Percentiles rank a stretch among this genome's conserved stretches.
phyloP scores from a whole-genome alignment of 257 asterid species.

The Solanum chaucha region DNA sequence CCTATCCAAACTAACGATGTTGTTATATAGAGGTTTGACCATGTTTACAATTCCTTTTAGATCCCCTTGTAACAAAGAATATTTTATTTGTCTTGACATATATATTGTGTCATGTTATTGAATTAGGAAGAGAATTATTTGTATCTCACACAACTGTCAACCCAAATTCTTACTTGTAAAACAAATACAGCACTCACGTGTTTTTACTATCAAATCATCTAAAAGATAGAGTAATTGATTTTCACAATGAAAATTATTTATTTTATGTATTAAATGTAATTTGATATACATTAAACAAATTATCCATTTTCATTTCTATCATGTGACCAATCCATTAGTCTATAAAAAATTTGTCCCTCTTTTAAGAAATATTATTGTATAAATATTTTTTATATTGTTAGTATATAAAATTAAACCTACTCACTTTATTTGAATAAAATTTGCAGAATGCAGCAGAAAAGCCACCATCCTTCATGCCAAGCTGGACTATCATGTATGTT shows the following conservation, averaged over 20 bases:
- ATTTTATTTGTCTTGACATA: not conserved
- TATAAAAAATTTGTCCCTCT: too few relatives aligned
- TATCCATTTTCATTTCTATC: not conserved
- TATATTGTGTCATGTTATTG: not conserved
- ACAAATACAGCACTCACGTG: too few relatives aligned
- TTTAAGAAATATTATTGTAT: too few relatives aligned
- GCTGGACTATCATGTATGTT: constrained; percentile 75
- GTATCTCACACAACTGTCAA: not conserved
- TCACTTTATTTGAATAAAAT: not conserved
- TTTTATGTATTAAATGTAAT: not conserved
- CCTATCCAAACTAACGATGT: not conserved
- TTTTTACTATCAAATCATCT: too few relatives aligned
- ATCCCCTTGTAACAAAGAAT: not conserved
- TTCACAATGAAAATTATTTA: too few relatives aligned
- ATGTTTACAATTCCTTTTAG: not conserved
- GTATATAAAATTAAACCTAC: not conserved
- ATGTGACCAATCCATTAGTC: not conserved
- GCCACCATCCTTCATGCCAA: constrained; percentile 69
- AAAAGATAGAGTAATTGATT: too few relatives aligned
- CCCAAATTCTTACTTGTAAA: not conserved
- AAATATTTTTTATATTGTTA: not conserved
- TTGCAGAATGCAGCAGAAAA: constrained; percentile 92
- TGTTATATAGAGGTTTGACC: not conserved
- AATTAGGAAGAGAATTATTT: not conserved
- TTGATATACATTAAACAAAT: not conserved